Evolutionary conservation across 176 grass and related monocot genomes (phyloP).

Genomic region (Tillandsia leiboldiana): DNA sequence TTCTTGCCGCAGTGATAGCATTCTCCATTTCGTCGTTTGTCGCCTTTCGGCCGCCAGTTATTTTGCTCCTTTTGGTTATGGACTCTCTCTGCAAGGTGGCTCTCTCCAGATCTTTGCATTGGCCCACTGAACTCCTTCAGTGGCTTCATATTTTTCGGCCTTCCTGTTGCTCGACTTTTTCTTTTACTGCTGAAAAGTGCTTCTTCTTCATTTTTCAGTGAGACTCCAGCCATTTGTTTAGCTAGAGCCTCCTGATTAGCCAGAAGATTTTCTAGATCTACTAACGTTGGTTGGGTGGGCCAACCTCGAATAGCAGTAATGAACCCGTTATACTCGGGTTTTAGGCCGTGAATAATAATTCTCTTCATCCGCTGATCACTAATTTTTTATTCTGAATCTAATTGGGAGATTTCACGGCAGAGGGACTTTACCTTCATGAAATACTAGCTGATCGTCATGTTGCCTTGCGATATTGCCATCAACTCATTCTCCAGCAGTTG

Average conservation of each 20-base stretch:
- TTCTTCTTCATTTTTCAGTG: slow-evolving; percentile 12
- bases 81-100: no score
- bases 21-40: no score
- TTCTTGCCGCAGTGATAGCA: no score
- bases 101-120: no score
- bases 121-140: neutral
- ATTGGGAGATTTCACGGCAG: neutral
- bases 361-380: slow-evolving; percentile 1
- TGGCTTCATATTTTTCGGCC: neutral
- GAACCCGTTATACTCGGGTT: neutral
- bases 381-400: neutral
- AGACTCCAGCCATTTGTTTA: neutral
- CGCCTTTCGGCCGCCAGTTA: no score
- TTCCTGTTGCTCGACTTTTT: neutral
- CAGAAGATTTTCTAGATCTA: slow-evolving; percentile 19
- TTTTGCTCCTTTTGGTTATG: no score
- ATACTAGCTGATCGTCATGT: slow-evolving; percentile 6
- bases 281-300: slow-evolving; percentile 1
- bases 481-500: slow-evolving; percentile 16
- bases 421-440: slow-evolving; percentile 16
- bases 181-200: neutral
- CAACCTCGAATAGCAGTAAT: slow-evolving; percentile 7
- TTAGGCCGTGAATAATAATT: slow-evolving; percentile 15
- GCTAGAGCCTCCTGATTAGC: slow-evolving; percentile 1
- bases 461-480: slow-evolving; percentile 4